Evolutionary conservation across 257 asterid genomes (phyloP).

Genomic region (Capsicum pubescens): DNA sequence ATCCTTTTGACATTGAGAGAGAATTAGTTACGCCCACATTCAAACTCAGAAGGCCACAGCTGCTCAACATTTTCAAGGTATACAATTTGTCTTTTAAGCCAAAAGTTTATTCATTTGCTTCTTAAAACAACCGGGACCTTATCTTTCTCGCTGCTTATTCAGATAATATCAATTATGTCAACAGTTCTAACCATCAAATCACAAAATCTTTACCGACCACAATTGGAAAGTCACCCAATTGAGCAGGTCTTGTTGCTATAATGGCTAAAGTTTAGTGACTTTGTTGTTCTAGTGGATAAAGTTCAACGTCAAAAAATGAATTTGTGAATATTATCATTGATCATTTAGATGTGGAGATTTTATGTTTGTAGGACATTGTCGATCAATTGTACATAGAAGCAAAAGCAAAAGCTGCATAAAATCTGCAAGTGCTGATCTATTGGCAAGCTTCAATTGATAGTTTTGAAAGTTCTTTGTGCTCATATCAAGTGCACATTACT

Average conservation of each 20-base stretch:
- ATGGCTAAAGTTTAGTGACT: too few relatives aligned
- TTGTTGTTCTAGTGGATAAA: too few relatives aligned
- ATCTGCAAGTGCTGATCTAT: background rate
- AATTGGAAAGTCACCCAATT: background rate
- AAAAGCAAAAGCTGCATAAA: constrained; percentile 49
- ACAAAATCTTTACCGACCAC: background rate
- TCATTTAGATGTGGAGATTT: background rate
- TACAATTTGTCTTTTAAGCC: background rate
- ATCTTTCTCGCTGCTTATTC: background rate
- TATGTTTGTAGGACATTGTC: constrained; percentile 57
- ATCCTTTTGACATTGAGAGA: constrained; percentile 77
- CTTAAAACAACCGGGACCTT: background rate
- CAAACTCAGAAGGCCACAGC: constrained; percentile 87
- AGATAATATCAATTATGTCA: background rate
- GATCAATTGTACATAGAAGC: constrained; percentile 76
- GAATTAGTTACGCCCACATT: constrained; percentile 87
- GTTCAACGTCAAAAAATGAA: too few relatives aligned
- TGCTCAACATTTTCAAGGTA: constrained; percentile 80
- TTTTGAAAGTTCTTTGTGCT: too few relatives aligned
- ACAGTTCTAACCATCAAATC: background rate
- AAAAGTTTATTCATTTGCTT: too few relatives aligned
- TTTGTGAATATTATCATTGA: too few relatives aligned
- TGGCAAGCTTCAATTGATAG: background rate
- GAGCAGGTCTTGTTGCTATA: background rate
- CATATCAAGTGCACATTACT: too few relatives aligned